phyloP scores from a whole-genome alignment of 2,329 filamentous ascomycete genomes.

The Pseudocercospora macadamiae region DNA sequence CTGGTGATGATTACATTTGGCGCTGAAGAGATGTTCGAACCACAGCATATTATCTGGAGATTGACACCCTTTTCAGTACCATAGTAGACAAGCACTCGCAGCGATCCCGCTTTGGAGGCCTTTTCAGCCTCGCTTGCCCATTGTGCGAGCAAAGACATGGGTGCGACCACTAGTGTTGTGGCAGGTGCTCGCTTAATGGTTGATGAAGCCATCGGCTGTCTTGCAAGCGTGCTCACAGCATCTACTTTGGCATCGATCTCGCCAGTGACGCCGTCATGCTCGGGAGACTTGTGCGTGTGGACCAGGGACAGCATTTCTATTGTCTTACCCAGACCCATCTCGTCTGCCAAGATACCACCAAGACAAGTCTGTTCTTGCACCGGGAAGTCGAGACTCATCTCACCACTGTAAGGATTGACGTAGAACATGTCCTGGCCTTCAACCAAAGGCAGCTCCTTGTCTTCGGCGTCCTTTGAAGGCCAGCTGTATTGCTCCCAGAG shows the following conservation, averaged over 20 bases:
- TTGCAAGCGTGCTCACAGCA: constrained; percentile 64
- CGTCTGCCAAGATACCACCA: constrained; percentile 89
- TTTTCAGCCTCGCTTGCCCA: constrained; percentile 96
- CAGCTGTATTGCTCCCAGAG: constrained; percentile 95
- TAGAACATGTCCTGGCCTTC: constrained; percentile 77
- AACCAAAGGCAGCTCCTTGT: constrained; percentile 69
- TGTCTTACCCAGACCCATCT: constrained; percentile 98
- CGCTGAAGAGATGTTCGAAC: constrained; percentile 71
- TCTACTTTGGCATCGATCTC: constrained; percentile 32
- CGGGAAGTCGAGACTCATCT: constrained; percentile 88
- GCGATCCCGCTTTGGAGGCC: constrained; percentile 78
- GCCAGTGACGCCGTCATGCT: constrained; percentile 34
- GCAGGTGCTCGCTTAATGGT: constrained; percentile 72
- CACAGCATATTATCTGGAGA: constrained; percentile 76
- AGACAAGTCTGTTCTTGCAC: constrained; percentile 92
- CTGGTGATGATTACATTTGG: constrained; percentile 94
- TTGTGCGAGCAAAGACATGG: constrained; percentile 93
- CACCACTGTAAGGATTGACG: constrained; percentile 95
- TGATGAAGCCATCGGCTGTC: constrained; percentile 61
- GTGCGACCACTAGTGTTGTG: constrained; percentile 93
- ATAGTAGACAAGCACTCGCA: constrained; percentile 90
- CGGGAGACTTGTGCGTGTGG: constrained; percentile 72
- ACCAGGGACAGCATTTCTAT: constrained; percentile 97
- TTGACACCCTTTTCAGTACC: constrained; percentile 81
- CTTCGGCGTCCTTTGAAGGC: constrained; percentile 86